Base-by-base conservation (phyloP, 306 rosid species). In the Prunus salicina region DNA sequence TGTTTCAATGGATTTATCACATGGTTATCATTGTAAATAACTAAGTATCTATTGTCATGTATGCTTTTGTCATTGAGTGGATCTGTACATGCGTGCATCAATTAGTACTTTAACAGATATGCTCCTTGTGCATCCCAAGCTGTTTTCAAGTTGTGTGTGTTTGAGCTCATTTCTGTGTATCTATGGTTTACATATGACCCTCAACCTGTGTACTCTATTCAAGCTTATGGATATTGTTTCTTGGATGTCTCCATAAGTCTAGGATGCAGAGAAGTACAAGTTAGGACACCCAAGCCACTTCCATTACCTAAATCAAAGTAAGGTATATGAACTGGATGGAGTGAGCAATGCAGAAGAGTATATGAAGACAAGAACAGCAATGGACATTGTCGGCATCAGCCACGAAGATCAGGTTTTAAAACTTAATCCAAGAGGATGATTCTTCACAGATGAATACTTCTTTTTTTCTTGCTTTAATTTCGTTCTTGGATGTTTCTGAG, bases 221-320 rank as follows among this genome's bases (percentile, higher is more conserved):
- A 22, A 65, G 70, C 77, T 28, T 47, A 43, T 84, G 72, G 62
- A 55, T 38, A 30, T 60, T 64, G 76, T 53, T 28, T 69, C 84
- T 14, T 61, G 84, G 79, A 57, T 72, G 67, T 64, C 80, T 61
- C 77, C 25, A 12, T 80, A 47, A 79, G 79, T 78, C 68, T 84
- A 95, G 99, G 97, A 90, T 86, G 99, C 97, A 50, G 92, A 92
- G 87, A 91, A 79, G 78, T 95, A 92, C 79, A 83, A 86, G 84
- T 84, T 95, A 79, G 91, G 78, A 75, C 93, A 89, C 84, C 92
- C 97, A 79, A 86, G 93, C 80, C 88, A 87, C 81, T 95, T 95
- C 79, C 97, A 88, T 78, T 95, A 95, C 83, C 81, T 95, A 84
- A 95, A 91, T 83, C 99, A 95, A 87, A 95, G 97, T 84, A 90